Evolutionary conservation across 2,329 filamentous ascomycete genomes (phyloP).

Genomic region (Aspergillus calidoustus): DNA sequence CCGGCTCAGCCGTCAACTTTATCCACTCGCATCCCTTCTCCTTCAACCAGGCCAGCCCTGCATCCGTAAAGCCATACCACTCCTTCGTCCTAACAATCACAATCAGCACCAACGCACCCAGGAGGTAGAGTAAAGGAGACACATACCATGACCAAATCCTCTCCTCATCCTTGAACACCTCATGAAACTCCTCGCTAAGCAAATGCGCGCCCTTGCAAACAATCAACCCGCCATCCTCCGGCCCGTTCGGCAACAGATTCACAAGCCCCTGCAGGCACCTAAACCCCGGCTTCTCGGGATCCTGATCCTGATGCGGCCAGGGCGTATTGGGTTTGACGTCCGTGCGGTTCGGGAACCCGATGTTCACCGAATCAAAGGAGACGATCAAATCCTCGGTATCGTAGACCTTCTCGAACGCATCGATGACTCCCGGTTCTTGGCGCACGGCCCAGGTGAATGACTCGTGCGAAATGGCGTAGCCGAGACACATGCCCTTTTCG

Average conservation of each 20-base stretch:
- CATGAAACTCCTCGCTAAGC: slow-evolving; percentile 38
- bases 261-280: slow-evolving; percentile 56
- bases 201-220: slow-evolving; percentile 39
- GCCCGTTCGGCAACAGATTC: slow-evolving; percentile 45
- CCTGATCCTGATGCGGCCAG: slow-evolving; percentile 55
- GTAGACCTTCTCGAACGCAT: slow-evolving; percentile 53
- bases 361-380: slow-evolving; percentile 56
- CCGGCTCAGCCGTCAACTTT: slow-evolving; percentile 50
- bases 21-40: slow-evolving; percentile 35
- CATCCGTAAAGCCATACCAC: slow-evolving; percentile 36
- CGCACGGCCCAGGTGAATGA: slow-evolving; percentile 55
- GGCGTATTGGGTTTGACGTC: slow-evolving; percentile 39
- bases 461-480: slow-evolving; percentile 55
- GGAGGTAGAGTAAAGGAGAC: rapidly evolving
- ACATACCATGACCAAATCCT: slow-evolving; percentile 21
- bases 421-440: slow-evolving; percentile 52
- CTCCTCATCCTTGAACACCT: slow-evolving; percentile 35
- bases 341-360: slow-evolving; percentile 45
- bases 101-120: background rate
- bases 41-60: slow-evolving; percentile 41
- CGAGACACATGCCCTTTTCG: slow-evolving; percentile 55
- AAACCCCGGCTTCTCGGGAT: slow-evolving; percentile 52
- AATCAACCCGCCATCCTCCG: slow-evolving; percentile 45
- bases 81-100: slow-evolving; percentile 30
- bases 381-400: slow-evolving; percentile 53